Percentiles rank a stretch among this genome's conserved stretches.
These are phyloP conservation scores for Neurospora sp. DNA, from an alignment of 495 filamentous ascomycete genomes.

Conservation along the genomic window DNA sequence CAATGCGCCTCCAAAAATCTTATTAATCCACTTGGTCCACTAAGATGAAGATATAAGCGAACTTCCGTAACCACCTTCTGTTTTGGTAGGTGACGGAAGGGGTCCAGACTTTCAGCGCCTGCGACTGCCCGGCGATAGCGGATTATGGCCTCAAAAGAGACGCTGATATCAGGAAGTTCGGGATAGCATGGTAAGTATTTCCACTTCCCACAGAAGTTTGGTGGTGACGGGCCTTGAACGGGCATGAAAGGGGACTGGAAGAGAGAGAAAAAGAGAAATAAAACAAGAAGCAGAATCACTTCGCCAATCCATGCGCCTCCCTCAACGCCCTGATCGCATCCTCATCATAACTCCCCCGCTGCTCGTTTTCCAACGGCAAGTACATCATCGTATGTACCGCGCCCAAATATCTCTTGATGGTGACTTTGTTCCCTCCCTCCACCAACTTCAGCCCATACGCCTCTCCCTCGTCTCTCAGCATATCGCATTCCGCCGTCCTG, in stretches of 20 bases:
- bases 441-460: constrained; percentile 38
- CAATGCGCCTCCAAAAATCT: neutral
- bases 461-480: constrained; percentile 43
- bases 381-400: constrained; percentile 43
- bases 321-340: constrained; percentile 23
- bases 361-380: constrained; percentile 17
- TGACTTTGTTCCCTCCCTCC: constrained; percentile 35
- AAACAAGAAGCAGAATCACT: neutral
- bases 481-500: constrained; percentile 38
- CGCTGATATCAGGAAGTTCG: neutral
- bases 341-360: constrained; percentile 24
- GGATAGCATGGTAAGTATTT: neutral
- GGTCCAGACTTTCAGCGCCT: neutral
- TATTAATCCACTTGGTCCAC: neutral
- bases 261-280: neutral
- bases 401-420: constrained; percentile 35
- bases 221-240: neutral
- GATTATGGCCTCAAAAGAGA: neutral
- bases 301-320: constrained; percentile 18
- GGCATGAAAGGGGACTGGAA: neutral
- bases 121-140: neutral
- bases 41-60: neutral
- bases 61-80: neutral
- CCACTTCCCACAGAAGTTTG: neutral
- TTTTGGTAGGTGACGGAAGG: neutral